These are phyloP conservation scores for Pseudozyma sp. DNA, from an alignment of 1,284 basidiomycete species.

Conservation along the genomic window DNA sequence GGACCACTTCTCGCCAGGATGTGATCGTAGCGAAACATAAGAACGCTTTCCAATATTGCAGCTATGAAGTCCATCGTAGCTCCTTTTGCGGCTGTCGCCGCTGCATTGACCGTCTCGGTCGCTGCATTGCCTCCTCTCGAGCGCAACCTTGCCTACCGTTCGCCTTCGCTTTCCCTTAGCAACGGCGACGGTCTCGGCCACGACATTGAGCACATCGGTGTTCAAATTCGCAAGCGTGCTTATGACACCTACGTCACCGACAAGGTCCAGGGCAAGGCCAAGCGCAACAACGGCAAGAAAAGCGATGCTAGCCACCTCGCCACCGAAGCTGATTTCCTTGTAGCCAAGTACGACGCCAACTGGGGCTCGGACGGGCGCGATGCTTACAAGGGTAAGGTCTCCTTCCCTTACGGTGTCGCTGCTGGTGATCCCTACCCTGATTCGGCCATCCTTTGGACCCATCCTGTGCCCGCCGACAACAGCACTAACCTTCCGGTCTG, in stretches of 20 bases:
- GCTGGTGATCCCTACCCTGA: slow-evolving; percentile 76
- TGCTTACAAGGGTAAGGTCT: slow-evolving; percentile 62
- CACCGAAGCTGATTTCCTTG: slow-evolving; percentile 52
- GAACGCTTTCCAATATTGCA: background rate
- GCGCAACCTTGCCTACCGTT: slow-evolving; percentile 58
- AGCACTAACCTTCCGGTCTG: slow-evolving; percentile 74
- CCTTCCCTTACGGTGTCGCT: slow-evolving; percentile 70
- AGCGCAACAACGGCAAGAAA: slow-evolving; percentile 36
- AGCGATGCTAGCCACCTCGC: slow-evolving; percentile 6
- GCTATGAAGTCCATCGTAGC: slow-evolving; percentile 31
- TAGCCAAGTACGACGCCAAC: slow-evolving; percentile 44
- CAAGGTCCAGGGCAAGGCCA: slow-evolving; percentile 40
- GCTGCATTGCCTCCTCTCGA: slow-evolving; percentile 47
- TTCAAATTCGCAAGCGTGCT: slow-evolving; percentile 39
- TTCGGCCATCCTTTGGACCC: slow-evolving; percentile 77
- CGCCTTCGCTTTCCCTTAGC: slow-evolving; percentile 44
- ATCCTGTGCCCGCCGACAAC: slow-evolving; percentile 45
- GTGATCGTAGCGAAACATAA: no score
- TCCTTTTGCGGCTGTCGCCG: slow-evolving; percentile 30
- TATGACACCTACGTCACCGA: slow-evolving; percentile 36
- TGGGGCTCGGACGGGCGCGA: slow-evolving; percentile 41
- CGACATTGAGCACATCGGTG: slow-evolving; percentile 41
- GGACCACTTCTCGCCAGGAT: no score
- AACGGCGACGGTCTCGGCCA: slow-evolving; percentile 44
- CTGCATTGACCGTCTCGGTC: slow-evolving; percentile 35